Conservation (phyloP, 108 stramenopile genomes). For the Fragilariopsis cylindrus region DNA sequence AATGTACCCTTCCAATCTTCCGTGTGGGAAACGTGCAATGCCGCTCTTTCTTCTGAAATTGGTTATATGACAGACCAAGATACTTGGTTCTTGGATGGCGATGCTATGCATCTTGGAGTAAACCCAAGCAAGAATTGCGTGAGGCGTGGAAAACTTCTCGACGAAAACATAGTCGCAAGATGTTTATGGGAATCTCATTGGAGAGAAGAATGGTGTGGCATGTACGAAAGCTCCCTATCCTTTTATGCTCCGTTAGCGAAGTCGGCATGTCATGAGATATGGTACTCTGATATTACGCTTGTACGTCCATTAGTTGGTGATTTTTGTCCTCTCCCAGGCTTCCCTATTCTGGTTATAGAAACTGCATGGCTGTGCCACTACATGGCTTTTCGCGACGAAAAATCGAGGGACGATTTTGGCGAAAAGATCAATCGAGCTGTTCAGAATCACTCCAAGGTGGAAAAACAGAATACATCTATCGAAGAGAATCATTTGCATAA, state of each 20-base stretch:
- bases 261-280: conserved; percentile 72
- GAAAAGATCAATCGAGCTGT: conserved; percentile 48
- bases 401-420: conserved; percentile 47
- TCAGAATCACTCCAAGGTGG: conserved; percentile 19
- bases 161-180: conserved; percentile 73
- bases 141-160: conserved; percentile 33
- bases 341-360: conserved; percentile 72
- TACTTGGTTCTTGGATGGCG: conserved; percentile 71
- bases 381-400: conserved; percentile 61
- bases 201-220: conserved; percentile 88
- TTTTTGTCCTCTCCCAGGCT: conserved; percentile 64
- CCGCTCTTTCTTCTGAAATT: conserved; percentile 50
- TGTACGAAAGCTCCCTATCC: conserved; percentile 66
- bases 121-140: conserved; percentile 38
- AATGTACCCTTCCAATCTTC: conserved; percentile 38
- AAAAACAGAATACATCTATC: conserved; percentile 19
- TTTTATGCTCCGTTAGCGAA: conserved; percentile 86
- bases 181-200: conserved; percentile 92
- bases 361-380: conserved; percentile 86
- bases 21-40: conserved; percentile 33
- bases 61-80: conserved; percentile 57
- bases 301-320: conserved; percentile 53
- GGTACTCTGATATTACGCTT: conserved; percentile 57
- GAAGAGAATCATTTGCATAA: conserved; percentile 40
- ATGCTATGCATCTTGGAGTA: conserved; percentile 69